Evolutionary conservation across 768 basidiomycete species (phyloP), one percentile per base, ranked within the genome.

Genomic region (Collybiopsis luxurians): DNA sequence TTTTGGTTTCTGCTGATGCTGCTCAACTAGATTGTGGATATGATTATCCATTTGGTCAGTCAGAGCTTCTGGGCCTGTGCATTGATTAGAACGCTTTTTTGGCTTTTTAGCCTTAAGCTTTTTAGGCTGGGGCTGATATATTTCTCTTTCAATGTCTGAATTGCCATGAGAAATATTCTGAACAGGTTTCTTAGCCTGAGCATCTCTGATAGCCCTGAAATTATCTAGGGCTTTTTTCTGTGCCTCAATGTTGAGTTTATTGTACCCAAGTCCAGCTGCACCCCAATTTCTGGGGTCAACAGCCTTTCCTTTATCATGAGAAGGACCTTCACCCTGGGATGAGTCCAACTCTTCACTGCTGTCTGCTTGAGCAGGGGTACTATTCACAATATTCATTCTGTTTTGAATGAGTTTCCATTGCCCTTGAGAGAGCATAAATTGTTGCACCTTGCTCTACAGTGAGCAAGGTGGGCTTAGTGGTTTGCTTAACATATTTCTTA

Each of bases 241-340:
- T 10, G 45, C 52, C 6, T 59, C 60, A 15, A 55, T 10, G 53
- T 69, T 53, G 4, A 63, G 15, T 19, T 69, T 63, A 19, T 46
- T 19, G 3, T 64, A 50, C 28, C 55, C 49, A 2, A 66, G 27
- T 4, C 53, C 31, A 45, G 62, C 36, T 13, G 44, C 46, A 19
- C 66, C 66, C 67, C 67, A 69, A 44, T 69, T 65, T 2, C 44
- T 27, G 21, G 62, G 65, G 47, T 69, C 65, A 26, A 56, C 40
- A 1, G 54, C 57, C 51, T 69, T 69, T 11, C 65, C 66, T 61
- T 69, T 67, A 13, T 13, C 13, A 13, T 34, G 36, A 26, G 58
- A 62, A 28, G 60, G 52, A 5, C 57, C 61, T 53, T 52, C 51
- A 34, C 36, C 50, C 12, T 52, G 50, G 21, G 50, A 52, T 7